Evolutionary conservation across 2,329 filamentous ascomycete species (phyloP).

Genomic region (Tolypocladium amazonense): DNA sequence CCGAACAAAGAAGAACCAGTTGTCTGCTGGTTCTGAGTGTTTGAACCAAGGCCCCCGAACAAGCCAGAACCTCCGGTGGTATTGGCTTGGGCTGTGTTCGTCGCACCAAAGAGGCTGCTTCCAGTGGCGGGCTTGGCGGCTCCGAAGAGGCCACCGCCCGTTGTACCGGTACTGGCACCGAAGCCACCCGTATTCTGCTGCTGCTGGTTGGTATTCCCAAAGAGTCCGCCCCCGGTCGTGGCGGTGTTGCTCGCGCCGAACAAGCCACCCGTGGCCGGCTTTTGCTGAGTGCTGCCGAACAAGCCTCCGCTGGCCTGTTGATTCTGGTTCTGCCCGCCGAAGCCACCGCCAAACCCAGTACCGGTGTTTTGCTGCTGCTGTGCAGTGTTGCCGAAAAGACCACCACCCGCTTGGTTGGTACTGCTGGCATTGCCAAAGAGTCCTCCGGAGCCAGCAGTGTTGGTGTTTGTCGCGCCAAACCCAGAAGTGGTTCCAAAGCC

Average conservation of each 20-base stretch:
- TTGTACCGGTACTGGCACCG: slow-evolving; percentile 15
- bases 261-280: slow-evolving; percentile 21
- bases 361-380: slow-evolving; percentile 17
- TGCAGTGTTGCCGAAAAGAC: slow-evolving; percentile 32
- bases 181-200: slow-evolving; percentile 26
- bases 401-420: slow-evolving; percentile 24
- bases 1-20: slow-evolving; percentile 41
- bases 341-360: slow-evolving; percentile 18
- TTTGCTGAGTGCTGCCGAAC: slow-evolving; percentile 34
- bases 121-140: slow-evolving; percentile 21
- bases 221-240: slow-evolving; percentile 29
- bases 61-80: slow-evolving; percentile 28
- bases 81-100: slow-evolving; percentile 20
- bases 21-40: slow-evolving; percentile 25
- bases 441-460: slow-evolving; percentile 18
- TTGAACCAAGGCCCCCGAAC: slow-evolving; percentile 28
- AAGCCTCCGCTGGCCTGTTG: slow-evolving; percentile 26
- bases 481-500: slow-evolving; percentile 15
- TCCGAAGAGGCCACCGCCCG: slow-evolving; percentile 28
- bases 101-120: slow-evolving; percentile 29
- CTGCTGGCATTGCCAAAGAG: slow-evolving; percentile 30
- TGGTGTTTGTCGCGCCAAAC: slow-evolving; percentile 23
- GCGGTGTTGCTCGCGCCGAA: slow-evolving; percentile 20
- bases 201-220: slow-evolving; percentile 32
- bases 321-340: slow-evolving; percentile 22